Base-by-base conservation (phyloP, 805 yeast genomes). In the Ogataea philodendri region DNA sequence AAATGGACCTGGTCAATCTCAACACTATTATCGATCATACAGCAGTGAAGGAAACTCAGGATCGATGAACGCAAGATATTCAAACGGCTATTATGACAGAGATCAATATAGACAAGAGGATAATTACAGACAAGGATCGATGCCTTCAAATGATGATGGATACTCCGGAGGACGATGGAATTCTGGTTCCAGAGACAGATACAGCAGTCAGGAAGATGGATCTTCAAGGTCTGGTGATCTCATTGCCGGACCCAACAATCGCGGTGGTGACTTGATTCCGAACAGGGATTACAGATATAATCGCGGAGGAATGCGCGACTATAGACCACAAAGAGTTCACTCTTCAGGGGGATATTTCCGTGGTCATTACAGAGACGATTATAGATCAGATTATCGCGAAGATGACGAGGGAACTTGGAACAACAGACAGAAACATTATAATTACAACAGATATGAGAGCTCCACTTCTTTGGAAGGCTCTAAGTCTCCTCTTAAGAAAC, bases 211-310 rank as follows among this genome's bases (percentile, higher is more conserved):
- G 15, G 38, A 33, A n/a, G 45, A 49, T 22, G 47, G 46, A n/a
- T 21, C 39, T 6, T 38, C 42, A 7, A 42, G 45, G 16, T 43
- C 52, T 2, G 53, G 53, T 8, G 55, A 50, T 35, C 20, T 46
- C 15, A 38, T 43, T 7, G 42, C 46, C 7, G 50, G 46, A 14
- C 33, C 51, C 9, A 38, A 22, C 35, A 51, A 49, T 30, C 41
- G 49, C 28, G 45, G 52, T 3, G 51, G 54, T 2, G 55, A 51
- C 25, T 25, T 47, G 26, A 49, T 51, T 20, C 37, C 42, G 15
- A 39, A 18, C 21, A 42, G 39, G 24, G 54, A 50, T 10, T 24
- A 26, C 23, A 29, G 52, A 22, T 50, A 32, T 28, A 25, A 35
- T 9, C 30, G 49, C 17, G 35, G 40, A 14, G 29, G 35, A n/a